These are phyloP conservation scores for Claviceps sp. DNA, from an alignment of 2,329 filamentous ascomycete species.

Conservation along the genomic window DNA sequence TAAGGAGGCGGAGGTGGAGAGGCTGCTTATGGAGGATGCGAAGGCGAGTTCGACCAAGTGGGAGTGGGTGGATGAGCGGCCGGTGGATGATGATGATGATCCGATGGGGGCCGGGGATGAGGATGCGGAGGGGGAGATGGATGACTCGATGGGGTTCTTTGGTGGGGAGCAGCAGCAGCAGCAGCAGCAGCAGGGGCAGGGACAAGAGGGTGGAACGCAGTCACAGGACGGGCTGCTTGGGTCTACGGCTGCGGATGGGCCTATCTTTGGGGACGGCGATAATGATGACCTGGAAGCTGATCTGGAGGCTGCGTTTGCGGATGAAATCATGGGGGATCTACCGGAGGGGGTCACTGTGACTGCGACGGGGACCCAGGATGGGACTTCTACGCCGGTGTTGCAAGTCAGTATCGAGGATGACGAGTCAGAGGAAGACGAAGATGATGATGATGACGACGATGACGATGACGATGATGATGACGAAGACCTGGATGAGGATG, in stretches of 20 bases:
- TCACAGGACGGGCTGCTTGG: too few relatives aligned
- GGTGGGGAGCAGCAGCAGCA: conserved; percentile 4
- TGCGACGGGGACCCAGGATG: conserved; percentile 24
- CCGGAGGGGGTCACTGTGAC: conserved; percentile 34
- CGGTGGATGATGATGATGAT: conserved; percentile 22
- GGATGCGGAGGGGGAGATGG: conserved; percentile 34
- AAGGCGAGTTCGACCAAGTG: conserved; percentile 45
- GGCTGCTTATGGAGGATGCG: conserved; percentile 57
- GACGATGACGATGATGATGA: conserved; percentile 35
- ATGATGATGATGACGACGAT: conserved; percentile 23
- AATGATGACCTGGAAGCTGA: conserved; percentile 41
- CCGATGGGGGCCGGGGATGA: conserved; percentile 27
- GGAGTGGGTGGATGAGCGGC: conserved; percentile 48
- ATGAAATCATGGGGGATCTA: conserved; percentile 25
- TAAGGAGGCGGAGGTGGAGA: conserved; percentile 67
- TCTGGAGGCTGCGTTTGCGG: conserved; percentile 39
- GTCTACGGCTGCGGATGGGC: conserved; percentile 14
- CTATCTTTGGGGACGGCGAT: conserved; percentile 22
- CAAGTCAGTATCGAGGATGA: conserved; percentile 33
- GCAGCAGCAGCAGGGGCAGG: conserved; percentile 16
- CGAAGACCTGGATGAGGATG: conserved; percentile 37
- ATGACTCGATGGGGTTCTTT: conserved; percentile 29
- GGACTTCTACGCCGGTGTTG: conserved; percentile 28
- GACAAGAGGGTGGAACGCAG: conserved; percentile 17
- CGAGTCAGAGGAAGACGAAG: conserved; percentile 27